Conservation (phyloP, 2,329 filamentous ascomycete species). For the Pseudogymnoascus sp. region DNA sequence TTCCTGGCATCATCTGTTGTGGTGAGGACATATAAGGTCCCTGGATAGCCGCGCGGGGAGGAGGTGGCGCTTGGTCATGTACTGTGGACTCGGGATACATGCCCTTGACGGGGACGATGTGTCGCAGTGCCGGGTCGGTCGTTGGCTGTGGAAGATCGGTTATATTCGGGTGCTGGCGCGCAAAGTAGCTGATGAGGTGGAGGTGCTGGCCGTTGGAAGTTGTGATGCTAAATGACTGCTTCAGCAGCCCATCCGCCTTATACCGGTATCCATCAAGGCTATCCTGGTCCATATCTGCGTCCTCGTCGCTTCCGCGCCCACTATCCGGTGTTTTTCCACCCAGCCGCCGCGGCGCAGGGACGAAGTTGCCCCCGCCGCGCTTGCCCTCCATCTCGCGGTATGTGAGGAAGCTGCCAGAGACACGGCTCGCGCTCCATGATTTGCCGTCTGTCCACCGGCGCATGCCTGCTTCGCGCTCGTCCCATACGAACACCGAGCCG, state of each 20-base stretch:
- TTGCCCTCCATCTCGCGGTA: constrained; percentile 99
- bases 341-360: constrained; percentile 46
- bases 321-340: constrained; percentile 77
- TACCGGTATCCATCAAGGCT: constrained; percentile 84
- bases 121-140: constrained; percentile 67
- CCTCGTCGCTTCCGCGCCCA: constrained; percentile 71
- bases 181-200: constrained; percentile 96
- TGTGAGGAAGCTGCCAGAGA: constrained; percentile 94
- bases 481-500: constrained; percentile 99
- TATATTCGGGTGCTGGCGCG: constrained; percentile 65
- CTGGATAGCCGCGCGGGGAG: constrained; percentile 66
- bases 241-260: constrained; percentile 96
- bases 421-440: constrained; percentile 95
- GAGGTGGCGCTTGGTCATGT: constrained; percentile 72
- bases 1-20: constrained; percentile 33
- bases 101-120: constrained; percentile 81
- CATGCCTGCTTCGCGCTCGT: constrained; percentile 97
- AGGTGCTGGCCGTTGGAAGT: constrained; percentile 84
- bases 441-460: constrained; percentile 97
- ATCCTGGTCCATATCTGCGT: constrained; percentile 62
- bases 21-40: constrained; percentile 36
- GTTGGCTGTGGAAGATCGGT: constrained; percentile 73
- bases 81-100: constrained; percentile 97
- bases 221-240: constrained; percentile 98
- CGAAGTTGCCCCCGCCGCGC: constrained; percentile 68